These are phyloP conservation scores for Fusarium buxicola DNA, from an alignment of 2,329 filamentous ascomycete species.

Conservation along the genomic window DNA sequence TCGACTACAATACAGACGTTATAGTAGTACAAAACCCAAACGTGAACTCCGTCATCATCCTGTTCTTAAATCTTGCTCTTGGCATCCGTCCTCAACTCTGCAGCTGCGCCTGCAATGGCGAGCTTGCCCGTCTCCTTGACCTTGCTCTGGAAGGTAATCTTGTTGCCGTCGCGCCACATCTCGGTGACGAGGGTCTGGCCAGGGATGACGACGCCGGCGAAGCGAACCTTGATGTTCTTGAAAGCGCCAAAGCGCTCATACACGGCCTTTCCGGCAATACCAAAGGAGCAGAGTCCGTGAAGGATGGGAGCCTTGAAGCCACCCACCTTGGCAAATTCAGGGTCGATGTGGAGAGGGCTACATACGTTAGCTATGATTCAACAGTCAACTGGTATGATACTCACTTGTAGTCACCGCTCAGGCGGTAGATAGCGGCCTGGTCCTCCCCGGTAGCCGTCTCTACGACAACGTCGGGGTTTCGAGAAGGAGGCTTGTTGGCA, in stretches of 20 bases:
- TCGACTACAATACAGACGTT: constrained; percentile 45
- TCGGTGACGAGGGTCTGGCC: constrained; percentile 92
- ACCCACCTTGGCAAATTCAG: constrained; percentile 91
- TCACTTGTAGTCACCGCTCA: constrained; percentile 91
- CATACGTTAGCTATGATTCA: constrained; percentile 4
- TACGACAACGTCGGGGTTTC: constrained; percentile 82
- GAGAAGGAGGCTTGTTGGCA: constrained; percentile 80
- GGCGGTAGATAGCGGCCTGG: constrained; percentile 91
- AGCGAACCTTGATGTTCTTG: constrained; percentile 93
- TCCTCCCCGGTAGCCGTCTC: constrained; percentile 90
- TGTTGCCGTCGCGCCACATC: constrained; percentile 90
- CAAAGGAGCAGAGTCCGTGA: constrained; percentile 96
- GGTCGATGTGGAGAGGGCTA: constrained; percentile 92
- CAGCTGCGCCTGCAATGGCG: constrained; percentile 83
- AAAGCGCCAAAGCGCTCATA: constrained; percentile 84
- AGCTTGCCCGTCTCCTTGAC: constrained; percentile 95
- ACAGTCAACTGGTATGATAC: constrained; percentile 31
- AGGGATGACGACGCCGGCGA: constrained; percentile 85
- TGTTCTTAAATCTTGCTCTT: constrained; percentile 49
- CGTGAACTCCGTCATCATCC: constrained; percentile 20
- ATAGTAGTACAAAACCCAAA: constrained; percentile 39
- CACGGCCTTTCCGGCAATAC: constrained; percentile 90
- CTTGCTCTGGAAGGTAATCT: constrained; percentile 85
- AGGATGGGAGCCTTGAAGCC: constrained; percentile 96
- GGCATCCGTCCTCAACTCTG: constrained; percentile 69